phyloP scores from a whole-genome alignment of 179 eudicot genomes.

The Beta lomatogona region DNA sequence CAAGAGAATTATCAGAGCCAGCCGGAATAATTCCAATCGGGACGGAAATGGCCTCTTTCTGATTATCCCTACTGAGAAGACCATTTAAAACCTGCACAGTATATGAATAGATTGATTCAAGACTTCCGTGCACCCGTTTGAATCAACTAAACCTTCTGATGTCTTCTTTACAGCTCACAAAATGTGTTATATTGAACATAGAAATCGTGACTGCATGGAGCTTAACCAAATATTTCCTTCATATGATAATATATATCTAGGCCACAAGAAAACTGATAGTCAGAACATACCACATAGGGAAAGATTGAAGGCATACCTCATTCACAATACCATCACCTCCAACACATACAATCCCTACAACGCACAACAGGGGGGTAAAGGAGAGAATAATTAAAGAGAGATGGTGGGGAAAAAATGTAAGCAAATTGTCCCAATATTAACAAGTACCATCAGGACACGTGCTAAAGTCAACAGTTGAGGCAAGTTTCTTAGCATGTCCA shows the following conservation, averaged over 20 bases:
- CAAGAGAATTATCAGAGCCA: constrained; percentile 97
- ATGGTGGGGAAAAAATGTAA: not conserved
- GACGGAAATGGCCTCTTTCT: constrained; percentile 88
- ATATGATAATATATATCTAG: not conserved
- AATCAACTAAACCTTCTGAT: constrained; percentile 1
- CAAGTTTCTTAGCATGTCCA: constrained; percentile 94
- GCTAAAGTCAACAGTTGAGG: constrained; percentile 88
- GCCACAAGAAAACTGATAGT: not conserved
- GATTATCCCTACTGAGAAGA: constrained; percentile 76
- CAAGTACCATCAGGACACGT: constrained; percentile 93
- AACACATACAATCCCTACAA: constrained; percentile 87
- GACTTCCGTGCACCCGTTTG: not conserved
- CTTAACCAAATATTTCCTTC: not conserved
- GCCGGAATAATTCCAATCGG: constrained; percentile 99
- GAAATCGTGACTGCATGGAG: not conserved
- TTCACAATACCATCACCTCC: constrained; percentile 99
- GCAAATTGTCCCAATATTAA: not conserved
- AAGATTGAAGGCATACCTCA: constrained; percentile 56
- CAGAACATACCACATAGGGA: not conserved
- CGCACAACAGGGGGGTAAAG: constrained; percentile 10
- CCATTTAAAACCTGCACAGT: constrained; percentile 86
- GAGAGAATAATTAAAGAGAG: not conserved
- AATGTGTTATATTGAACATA: not conserved
- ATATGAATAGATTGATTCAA: constrained; percentile 1
- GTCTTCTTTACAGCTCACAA: not conserved